Evolutionary conservation across 805 yeast genomes (phyloP), one percentile per base, ranked within the genome.

Genomic region (Kodamaea kaohsiungensis): DNA sequence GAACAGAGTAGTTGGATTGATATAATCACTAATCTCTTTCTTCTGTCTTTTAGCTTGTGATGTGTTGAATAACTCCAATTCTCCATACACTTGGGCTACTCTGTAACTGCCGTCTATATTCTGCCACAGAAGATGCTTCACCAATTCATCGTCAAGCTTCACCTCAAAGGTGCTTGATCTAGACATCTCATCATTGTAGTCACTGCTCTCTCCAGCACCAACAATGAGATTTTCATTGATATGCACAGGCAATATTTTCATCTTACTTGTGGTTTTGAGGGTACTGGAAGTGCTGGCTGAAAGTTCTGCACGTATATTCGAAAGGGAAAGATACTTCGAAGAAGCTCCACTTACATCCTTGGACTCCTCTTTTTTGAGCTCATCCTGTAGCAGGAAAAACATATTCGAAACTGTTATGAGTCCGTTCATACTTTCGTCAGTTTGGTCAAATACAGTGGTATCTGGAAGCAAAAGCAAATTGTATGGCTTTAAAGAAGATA

Each of bases 71-170:
- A 74, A 57, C 51, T 75, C 78, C 48, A 88, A 72, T 57, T 80
- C 83, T 42, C 98, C 98, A 43, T 79, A 75, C 7, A 93, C 87
- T 62, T 90, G 92, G 0, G 98, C 91, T 30, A 93, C 85, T 15
- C 88, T 80, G 65, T 85, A 88, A 10, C 90, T 91, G 39, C 92
- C 93, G 35, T 87, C 84, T 54, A 92, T 82, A 51, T 79, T 80
- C 65, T 92, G 97, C 99, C 99, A 93, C 52, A 80, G 79, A 52
- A 93, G 73, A 22, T 75, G 67, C n/a, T 77, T 72, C 9, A 82
- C 81, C 35, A 93, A 70, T 2, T 76, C 76, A 13, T 87, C 87
- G 57, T 89, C 92, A 19, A 93, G 69, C 48, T 85, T 73, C 37
- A 93, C 80, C 60, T 87, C 90, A 54, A 85, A 76, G 49, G 73